Evolutionary conservation across 129 eudicot genomes (phyloP).

Genomic region (Arctium lappa): DNA sequence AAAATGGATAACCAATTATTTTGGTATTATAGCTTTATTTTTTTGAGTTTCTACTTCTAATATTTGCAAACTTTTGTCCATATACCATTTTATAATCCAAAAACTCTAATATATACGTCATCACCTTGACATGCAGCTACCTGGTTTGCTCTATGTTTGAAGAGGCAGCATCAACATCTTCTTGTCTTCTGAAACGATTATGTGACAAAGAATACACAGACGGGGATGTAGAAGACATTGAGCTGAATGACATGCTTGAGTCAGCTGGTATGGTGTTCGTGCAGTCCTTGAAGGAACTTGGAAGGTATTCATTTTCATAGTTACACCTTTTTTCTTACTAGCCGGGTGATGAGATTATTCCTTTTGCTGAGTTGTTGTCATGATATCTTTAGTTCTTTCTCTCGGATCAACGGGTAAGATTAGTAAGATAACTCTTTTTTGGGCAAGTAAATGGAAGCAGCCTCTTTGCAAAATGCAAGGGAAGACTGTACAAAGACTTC

Average conservation of each 20-base stretch:
- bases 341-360: not conserved
- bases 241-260: conserved; percentile 62
- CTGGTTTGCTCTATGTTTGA: conserved; percentile 76
- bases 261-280: conserved; percentile 90
- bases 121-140: conserved; percentile 49
- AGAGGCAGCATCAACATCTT: conserved; percentile 59
- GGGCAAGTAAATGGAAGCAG: too few relatives aligned
- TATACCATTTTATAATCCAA: not conserved
- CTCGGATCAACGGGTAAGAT: not conserved
- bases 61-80: not conserved
- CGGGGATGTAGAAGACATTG: conserved; percentile 25
- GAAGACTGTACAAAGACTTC: too few relatives aligned
- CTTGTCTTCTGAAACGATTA: conserved; percentile 52
- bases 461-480: too few relatives aligned
- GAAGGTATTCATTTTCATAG: conserved; percentile 43
- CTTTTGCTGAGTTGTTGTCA: not conserved
- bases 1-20: not conserved
- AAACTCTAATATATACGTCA: conserved; percentile 1
- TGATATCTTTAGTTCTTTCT: too few relatives aligned
- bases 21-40: not conserved
- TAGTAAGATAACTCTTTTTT: too few relatives aligned
- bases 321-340: not conserved
- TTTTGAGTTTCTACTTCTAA: not conserved
- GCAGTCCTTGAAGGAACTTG: conserved; percentile 67
- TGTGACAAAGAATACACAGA: conserved; percentile 7